phyloP scores from a whole-genome alignment of 805 yeast genomes.

The Yarrowia bubula region DNA sequence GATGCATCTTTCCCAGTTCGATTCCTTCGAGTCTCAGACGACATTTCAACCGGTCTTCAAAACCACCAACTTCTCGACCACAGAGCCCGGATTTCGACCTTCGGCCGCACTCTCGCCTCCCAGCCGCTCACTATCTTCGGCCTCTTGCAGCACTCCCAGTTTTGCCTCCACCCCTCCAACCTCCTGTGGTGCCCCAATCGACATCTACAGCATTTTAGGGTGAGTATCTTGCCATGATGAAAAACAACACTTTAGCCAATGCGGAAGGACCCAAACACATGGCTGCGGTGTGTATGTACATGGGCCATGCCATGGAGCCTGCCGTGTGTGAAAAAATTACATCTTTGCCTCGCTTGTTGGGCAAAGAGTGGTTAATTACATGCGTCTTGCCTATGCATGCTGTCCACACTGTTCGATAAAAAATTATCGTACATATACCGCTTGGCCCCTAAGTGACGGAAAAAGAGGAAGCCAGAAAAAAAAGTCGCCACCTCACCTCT shows the following conservation, averaged over 20 bases:
- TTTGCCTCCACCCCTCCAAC: background rate
- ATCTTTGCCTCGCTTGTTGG: background rate
- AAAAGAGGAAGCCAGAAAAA: background rate
- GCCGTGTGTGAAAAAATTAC: too few species aligned
- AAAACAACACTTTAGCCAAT: background rate
- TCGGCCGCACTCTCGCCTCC: background rate
- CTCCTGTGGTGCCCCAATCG: background rate
- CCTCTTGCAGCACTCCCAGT: background rate
- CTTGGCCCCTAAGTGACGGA: background rate
- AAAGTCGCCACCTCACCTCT: background rate
- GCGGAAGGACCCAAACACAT: background rate
- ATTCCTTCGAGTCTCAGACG: constrained; percentile 5
- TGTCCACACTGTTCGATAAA: constrained; percentile 1
- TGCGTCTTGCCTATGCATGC: background rate
- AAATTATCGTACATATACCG: background rate
- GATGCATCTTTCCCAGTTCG: constrained; percentile 22
- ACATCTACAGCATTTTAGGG: constrained; percentile 12
- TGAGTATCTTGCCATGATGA: background rate
- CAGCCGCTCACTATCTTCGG: background rate
- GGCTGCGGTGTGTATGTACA: background rate
- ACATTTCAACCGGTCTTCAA: background rate
- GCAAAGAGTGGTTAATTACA: background rate
- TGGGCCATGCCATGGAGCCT: background rate
- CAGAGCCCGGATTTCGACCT: background rate
- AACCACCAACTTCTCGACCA: background rate